A percentile compares a stretch with the other conserved stretches of the same genome.
Evolutionary conservation across 139 green algal species (phyloP).

Genomic region (Yamagishiella unicocca): DNA sequence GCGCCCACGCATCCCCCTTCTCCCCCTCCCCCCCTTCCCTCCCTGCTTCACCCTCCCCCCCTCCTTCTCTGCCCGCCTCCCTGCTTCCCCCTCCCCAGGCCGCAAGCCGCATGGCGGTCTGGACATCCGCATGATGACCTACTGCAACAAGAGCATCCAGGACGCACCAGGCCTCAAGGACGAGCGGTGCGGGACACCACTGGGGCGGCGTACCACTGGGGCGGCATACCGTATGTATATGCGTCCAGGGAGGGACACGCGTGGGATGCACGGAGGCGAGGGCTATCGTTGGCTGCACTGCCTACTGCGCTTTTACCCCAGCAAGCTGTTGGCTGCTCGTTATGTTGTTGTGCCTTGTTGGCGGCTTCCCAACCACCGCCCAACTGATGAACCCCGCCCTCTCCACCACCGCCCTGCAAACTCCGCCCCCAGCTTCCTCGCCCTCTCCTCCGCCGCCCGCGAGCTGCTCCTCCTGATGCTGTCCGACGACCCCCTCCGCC

Average conservation of each 20-base stretch:
- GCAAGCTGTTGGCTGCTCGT: too few relatives aligned
- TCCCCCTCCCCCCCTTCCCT: too few relatives aligned
- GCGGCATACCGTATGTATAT: neutral
- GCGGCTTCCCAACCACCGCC: too few relatives aligned
- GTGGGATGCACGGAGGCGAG: too few relatives aligned
- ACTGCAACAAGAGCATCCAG: constrained; percentile 38
- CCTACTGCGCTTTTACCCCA: too few relatives aligned
- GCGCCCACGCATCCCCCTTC: too few relatives aligned
- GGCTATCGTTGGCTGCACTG: too few relatives aligned
- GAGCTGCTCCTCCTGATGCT: constrained; percentile 26
- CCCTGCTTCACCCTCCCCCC: too few relatives aligned
- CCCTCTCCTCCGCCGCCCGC: neutral
- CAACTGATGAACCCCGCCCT: too few relatives aligned
- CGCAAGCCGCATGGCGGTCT: constrained; percentile 19
- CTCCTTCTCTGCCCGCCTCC: too few relatives aligned
- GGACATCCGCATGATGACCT: constrained; percentile 52
- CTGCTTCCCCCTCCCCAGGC: neutral
- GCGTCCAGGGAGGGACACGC: too few relatives aligned
- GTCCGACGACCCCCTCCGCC: neutral
- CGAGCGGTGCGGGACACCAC: constrained; percentile 1
- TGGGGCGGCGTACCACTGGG: neutral
- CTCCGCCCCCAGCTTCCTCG: constrained; percentile 15
- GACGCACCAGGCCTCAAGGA: constrained; percentile 51
- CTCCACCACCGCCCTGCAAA: neutral
- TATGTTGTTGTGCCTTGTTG: too few relatives aligned